Evolutionary conservation across 139 green algal genomes (phyloP), one percentile per base, ranked within the genome.

Genomic region (Prasinococcaceae sp.): DNA sequence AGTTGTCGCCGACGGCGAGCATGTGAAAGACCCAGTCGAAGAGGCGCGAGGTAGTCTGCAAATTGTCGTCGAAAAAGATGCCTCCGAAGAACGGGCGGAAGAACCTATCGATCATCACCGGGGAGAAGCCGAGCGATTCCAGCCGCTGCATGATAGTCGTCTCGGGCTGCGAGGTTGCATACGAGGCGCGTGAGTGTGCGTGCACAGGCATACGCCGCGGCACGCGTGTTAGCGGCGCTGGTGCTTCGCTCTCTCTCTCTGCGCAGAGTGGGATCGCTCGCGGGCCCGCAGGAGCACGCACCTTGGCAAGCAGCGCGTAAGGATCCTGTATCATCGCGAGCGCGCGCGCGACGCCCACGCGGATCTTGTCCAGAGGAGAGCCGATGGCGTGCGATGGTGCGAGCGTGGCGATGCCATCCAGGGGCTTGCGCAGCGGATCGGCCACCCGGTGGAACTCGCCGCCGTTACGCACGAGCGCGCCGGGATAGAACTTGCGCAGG

Each of bases 11-110:
- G 28, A 44, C 46, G 33, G 53, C 58, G 29, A 99, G 74, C 77
- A 88, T 93, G 54, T 80, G 77, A 78, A 99, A 88, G 25, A 99
- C 88, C 53, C 95, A 97, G 28, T 83, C 59, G 60, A 96, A 90
- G 28, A 96, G 64, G 33, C 84, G 74, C 4, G 76, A 90, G 49
- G 68, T 81, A 30, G 73, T 84, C 42, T 48, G 47, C 6, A 97
- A 79, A 4, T 64, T 24, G 28, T 66, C 61, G 75, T 97, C 84
- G 41, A 97, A 95, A 72, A 96, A 99, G 70, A 96, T 99, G 53
- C 90, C 90, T 5, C 88, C 85, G 51, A 97, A 67, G 65, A 97
- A 97, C 23, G 90, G 89, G 9, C 83, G 60, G 75, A 98, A 97
- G 74, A 98, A 97, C 36, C 76, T 62, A 50, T 88, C 67, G 20